Percentiles rank a stretch among this genome's conserved stretches.
phyloP scores from a whole-genome alignment of 1,284 basidiomycete species.

The Cryptococcus maquisensis region DNA sequence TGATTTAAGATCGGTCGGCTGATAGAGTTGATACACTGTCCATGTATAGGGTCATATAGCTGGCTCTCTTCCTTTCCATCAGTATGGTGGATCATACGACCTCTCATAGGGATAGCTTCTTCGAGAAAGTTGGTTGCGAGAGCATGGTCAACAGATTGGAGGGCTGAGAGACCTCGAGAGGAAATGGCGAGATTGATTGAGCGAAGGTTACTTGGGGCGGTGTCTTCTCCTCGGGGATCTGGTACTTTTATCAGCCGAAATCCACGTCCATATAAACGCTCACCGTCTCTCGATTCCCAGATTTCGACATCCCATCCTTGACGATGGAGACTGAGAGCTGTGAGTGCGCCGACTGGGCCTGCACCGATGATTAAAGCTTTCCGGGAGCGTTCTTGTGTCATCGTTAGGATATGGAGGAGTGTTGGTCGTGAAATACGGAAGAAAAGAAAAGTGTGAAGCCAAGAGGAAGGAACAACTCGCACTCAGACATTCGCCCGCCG shows the following conservation, averaged over 20 bases:
- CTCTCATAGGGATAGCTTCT: slow-evolving; percentile 86
- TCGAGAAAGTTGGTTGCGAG: slow-evolving; percentile 70
- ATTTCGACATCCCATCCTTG: slow-evolving; percentile 83
- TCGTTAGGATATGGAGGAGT: background rate
- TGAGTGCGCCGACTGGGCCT: slow-evolving; percentile 90
- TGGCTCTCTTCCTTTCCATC: slow-evolving; percentile 71
- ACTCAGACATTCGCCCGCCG: too few relatives aligned
- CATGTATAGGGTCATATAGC: slow-evolving; percentile 72
- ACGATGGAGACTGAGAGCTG: slow-evolving; percentile 79
- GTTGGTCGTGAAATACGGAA: too few relatives aligned
- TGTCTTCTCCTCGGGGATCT: slow-evolving; percentile 44
- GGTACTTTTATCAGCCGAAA: background rate
- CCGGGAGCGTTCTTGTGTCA: slow-evolving; percentile 15
- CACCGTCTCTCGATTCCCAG: slow-evolving; percentile 83
- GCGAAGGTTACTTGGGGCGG: slow-evolving; percentile 52
- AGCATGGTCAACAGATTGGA: slow-evolving; percentile 71
- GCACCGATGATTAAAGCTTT: slow-evolving; percentile 63
- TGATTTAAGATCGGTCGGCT: slow-evolving; percentile 83
- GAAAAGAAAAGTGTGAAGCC: too few relatives aligned
- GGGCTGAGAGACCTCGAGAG: slow-evolving; percentile 80
- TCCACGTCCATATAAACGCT: slow-evolving; percentile 23
- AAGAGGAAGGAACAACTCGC: too few relatives aligned
- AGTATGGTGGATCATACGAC: slow-evolving; percentile 86
- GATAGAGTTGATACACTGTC: slow-evolving; percentile 92
- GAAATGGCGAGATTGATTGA: slow-evolving; percentile 98